Evolutionary conservation across 83 land plant genomes (phyloP), one percentile per base, ranked within the genome.

Genomic region (Larix sibirica): DNA sequence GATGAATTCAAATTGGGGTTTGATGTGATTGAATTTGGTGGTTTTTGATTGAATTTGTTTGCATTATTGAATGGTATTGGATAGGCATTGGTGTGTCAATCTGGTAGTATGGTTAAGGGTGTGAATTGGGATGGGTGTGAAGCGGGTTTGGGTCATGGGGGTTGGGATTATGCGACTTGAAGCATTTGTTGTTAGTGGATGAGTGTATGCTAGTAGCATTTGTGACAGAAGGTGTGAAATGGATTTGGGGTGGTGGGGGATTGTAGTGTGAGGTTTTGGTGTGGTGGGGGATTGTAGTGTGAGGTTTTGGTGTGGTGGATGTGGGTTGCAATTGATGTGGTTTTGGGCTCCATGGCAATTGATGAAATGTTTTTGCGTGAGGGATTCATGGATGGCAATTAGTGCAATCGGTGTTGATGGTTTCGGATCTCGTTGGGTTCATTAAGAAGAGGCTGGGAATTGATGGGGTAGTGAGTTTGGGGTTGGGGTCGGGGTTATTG

Each of bases 121-220:
- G 56, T 56, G 21, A 77, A 77, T 50, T 77, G 61, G 60, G 60
- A 54, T 20, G 61, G 61, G 2, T 54, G n/a, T 54, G 79, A 24
- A 56, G 17, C 18, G 13, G 26, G 61, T 56, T 54, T 13, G 61
- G 79, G 33, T 4, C 9, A 56, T 23, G 61, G 61, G 21, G 50
- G 36, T 54, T 6, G 33, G 60, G 79, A 50, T 77, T 54, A 26
- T 28, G 16, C 6, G 33, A 1, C 58, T 2, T 20, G 58, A 13
- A 56, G 14, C 58, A 38, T 28, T 42, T 54, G 61, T 12, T 50
- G 60, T 12, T 77, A 6, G 23, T 47, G n/a, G 75, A 20, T 70
- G 75, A 70, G 36, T 70, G 75, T 70, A 9, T 70, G 75, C 23
- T 70, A 38, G 75, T 7, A 70, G 50, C 75, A 70, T 70, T 70